Percentiles rank a stretch among this genome's conserved stretches.
Evolutionary conservation across 768 basidiomycete genomes (phyloP).

Genomic region (Asterophora lycoperdoides): DNA sequence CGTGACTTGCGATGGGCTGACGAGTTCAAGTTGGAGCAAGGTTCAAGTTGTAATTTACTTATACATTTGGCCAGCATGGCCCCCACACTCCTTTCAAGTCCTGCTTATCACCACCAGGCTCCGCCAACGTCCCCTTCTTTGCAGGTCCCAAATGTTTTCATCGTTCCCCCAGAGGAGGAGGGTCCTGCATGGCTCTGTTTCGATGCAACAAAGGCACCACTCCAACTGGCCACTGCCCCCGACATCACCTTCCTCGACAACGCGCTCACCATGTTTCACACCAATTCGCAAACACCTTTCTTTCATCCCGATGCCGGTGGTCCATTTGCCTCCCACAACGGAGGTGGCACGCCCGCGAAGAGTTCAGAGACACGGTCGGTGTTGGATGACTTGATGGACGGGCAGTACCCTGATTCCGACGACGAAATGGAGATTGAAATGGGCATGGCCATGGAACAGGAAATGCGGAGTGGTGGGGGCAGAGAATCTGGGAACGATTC

Average conservation of each 20-base stretch:
- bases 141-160: constrained; percentile 48
- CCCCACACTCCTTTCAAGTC: constrained; percentile 11
- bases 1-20: constrained; percentile 10
- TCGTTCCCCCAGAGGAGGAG: constrained; percentile 59
- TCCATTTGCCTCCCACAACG: constrained; percentile 6
- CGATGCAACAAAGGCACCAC: constrained; percentile 37
- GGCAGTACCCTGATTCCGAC: constrained; percentile 22
- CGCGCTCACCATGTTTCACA: constrained; percentile 21
- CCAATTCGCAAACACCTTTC: constrained; percentile 17
- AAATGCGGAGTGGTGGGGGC: constrained; percentile 16
- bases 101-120: constrained; percentile 1
- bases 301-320: constrained; percentile 14
- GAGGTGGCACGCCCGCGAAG: constrained; percentile 23
- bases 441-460: constrained; percentile 22
- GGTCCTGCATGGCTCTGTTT: constrained; percentile 56
- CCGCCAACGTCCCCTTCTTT: constrained; percentile 7
- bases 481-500: constrained; percentile 38
- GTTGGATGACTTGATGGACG: constrained; percentile 27
- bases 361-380: constrained; percentile 24
- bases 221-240: constrained; percentile 16
- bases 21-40: background rate
- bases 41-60: background rate
- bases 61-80: constrained; percentile 9
- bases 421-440: constrained; percentile 24
- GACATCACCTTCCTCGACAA: constrained; percentile 32